A percentile compares a stretch with the other conserved stretches of the same genome.
phyloP scores from a whole-genome alignment of 106 monocot species.

The Posidonia australis region DNA sequence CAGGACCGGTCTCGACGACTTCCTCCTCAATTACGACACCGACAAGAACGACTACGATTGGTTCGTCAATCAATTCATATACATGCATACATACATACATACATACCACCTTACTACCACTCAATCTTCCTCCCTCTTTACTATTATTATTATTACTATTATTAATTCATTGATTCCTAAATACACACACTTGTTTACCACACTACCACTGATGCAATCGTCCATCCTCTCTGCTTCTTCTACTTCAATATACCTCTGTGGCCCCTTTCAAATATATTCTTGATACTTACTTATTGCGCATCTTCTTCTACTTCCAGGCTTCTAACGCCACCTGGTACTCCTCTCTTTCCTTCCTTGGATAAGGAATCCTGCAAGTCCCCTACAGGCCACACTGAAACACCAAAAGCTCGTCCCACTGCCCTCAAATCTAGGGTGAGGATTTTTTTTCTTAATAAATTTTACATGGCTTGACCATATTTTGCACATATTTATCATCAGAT shows the following conservation, averaged over 20 bases:
- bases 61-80: too few species aligned
- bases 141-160: too few species aligned
- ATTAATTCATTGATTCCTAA: too few species aligned
- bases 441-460: neutral
- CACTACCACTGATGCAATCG: too few species aligned
- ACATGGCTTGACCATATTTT: neutral
- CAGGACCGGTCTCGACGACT: neutral
- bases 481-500: neutral
- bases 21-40: neutral
- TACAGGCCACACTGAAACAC: slow-evolving; percentile 32
- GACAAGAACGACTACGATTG: neutral
- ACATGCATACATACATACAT: too few species aligned
- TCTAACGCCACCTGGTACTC: slow-evolving; percentile 75
- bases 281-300: too few species aligned
- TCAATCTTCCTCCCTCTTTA: too few species aligned
- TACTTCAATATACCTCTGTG: too few species aligned
- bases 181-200: too few species aligned
- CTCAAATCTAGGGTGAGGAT: slow-evolving; percentile 20
- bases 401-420: slow-evolving; percentile 38
- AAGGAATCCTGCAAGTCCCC: slow-evolving; percentile 47
- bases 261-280: too few species aligned
- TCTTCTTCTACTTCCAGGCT: slow-evolving; percentile 37
- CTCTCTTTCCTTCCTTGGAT: slow-evolving; percentile 66
- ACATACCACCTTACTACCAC: too few species aligned
- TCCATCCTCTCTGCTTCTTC: too few species aligned